phyloP scores from a whole-genome alignment of 495 filamentous ascomycete species.

The Acidomyces sp. region DNA sequence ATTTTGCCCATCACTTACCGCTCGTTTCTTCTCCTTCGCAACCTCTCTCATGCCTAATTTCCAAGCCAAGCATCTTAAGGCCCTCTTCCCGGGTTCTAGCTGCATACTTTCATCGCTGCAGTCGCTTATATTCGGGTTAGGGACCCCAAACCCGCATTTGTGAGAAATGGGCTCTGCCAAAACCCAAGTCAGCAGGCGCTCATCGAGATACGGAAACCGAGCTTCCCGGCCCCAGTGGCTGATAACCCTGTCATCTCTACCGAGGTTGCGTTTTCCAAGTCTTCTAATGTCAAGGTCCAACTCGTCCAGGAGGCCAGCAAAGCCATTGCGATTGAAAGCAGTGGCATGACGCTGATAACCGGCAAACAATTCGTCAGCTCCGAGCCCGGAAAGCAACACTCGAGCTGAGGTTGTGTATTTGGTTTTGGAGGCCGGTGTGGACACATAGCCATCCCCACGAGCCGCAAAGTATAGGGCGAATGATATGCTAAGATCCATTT shows the following conservation, averaged over 20 bases:
- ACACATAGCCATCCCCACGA: slow-evolving; percentile 52
- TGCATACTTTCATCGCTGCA: slow-evolving; percentile 1
- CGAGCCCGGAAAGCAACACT: slow-evolving; percentile 81
- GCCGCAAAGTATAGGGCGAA: slow-evolving; percentile 87
- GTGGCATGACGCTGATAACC: slow-evolving; percentile 78
- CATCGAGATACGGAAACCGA: slow-evolving; percentile 85
- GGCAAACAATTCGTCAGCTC: slow-evolving; percentile 91
- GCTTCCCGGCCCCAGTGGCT: slow-evolving; percentile 82
- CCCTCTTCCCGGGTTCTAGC: slow-evolving; percentile 66
- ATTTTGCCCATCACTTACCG: too few species aligned
- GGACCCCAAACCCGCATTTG: slow-evolving; percentile 64
- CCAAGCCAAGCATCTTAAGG: slow-evolving; percentile 66
- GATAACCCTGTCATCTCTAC: slow-evolving; percentile 83
- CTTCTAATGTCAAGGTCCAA: slow-evolving; percentile 75
- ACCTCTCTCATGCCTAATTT: slow-evolving; percentile 55
- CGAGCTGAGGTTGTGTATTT: slow-evolving; percentile 61
- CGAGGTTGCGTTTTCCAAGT: slow-evolving; percentile 84
- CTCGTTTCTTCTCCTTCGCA: slow-evolving; percentile 80
- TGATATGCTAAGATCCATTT: slow-evolving; percentile 98
- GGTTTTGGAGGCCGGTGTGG: slow-evolving; percentile 16
- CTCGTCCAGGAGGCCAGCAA: slow-evolving; percentile 62
- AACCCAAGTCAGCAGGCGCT: slow-evolving; percentile 70
- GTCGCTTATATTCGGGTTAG: neutral
- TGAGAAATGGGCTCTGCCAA: slow-evolving; percentile 59
- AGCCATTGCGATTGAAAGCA: slow-evolving; percentile 55